These are phyloP conservation scores for Agaricales sp. DNA, from an alignment of 1,284 basidiomycete genomes.

Conservation along the genomic window DNA sequence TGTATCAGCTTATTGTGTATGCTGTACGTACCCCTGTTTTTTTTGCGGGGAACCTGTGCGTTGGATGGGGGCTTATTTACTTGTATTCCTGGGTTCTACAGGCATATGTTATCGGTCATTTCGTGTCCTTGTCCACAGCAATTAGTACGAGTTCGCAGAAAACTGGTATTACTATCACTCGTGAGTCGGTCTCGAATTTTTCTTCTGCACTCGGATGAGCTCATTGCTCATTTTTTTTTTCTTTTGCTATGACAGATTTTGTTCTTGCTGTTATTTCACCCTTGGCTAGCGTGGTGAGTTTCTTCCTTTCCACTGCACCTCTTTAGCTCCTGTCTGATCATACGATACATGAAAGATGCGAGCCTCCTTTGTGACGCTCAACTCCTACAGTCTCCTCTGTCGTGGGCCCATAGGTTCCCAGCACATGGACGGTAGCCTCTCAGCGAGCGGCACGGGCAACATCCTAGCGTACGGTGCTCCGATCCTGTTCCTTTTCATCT, in stretches of 20 bases:
- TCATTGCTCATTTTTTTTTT: not conserved
- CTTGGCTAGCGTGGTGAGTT: conserved; percentile 1
- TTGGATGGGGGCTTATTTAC: conserved; percentile 5
- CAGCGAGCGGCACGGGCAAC: conserved; percentile 23
- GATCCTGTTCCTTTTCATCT: conserved; percentile 61
- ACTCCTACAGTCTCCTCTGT: conserved; percentile 70
- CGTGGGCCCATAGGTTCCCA: conserved; percentile 39
- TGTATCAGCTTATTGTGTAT: conserved; percentile 68
- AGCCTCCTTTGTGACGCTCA: conserved; percentile 63
- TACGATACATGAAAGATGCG: conserved; percentile 28
- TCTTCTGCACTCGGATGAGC: not conserved
- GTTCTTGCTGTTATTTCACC: not conserved
- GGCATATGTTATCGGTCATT: not conserved
- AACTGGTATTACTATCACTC: not conserved
- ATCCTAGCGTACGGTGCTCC: conserved; percentile 65
- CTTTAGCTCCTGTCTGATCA: conserved; percentile 1
- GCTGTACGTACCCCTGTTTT: conserved; percentile 31
- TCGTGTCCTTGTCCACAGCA: not conserved
- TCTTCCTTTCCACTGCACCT: not conserved
- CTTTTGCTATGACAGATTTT: not conserved
- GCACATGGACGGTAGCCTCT: conserved; percentile 22
- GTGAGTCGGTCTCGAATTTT: not conserved
- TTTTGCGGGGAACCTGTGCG: not conserved
- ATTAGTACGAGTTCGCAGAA: not conserved
- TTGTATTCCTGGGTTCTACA: not conserved